These are phyloP conservation scores for Amesomyces nigricolor DNA, from an alignment of 2,329 filamentous ascomycete genomes.

Conservation along the genomic window DNA sequence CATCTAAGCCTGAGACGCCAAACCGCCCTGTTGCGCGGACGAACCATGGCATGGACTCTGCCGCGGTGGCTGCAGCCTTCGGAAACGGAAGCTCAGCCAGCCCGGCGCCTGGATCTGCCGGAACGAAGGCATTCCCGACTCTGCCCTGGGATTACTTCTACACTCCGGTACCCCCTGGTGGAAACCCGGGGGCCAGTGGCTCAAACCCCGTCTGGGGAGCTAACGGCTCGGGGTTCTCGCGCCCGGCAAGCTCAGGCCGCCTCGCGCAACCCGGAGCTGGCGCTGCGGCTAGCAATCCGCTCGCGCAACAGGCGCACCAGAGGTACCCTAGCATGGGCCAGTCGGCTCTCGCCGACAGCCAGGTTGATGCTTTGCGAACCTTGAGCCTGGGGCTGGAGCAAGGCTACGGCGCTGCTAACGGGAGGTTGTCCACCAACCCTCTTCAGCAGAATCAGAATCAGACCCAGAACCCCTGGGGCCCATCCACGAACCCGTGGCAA, in stretches of 20 bases:
- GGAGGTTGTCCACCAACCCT: slow-evolving; percentile 11
- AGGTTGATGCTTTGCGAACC: slow-evolving; percentile 1
- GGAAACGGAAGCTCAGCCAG: slow-evolving; percentile 34
- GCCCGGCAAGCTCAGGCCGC: slow-evolving; percentile 18
- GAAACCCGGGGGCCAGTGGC: neutral
- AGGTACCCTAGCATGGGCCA: slow-evolving; percentile 1
- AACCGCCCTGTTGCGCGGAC: slow-evolving; percentile 18
- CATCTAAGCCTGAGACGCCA: slow-evolving; percentile 17
- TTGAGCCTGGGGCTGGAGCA: slow-evolving; percentile 3
- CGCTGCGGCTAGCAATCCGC: slow-evolving; percentile 4
- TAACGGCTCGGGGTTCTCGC: slow-evolving; percentile 9
- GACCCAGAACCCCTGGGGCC: slow-evolving; percentile 11
- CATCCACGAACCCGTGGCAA: slow-evolving; percentile 15
- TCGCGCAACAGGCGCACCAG: slow-evolving; percentile 1
- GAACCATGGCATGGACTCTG: slow-evolving; percentile 51
- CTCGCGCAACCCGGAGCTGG: slow-evolving; percentile 1
- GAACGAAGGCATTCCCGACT: slow-evolving; percentile 35
- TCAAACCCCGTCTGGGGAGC: neutral
- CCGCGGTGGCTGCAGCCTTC: slow-evolving; percentile 47
- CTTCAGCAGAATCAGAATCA: slow-evolving; percentile 1
- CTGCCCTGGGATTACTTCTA: slow-evolving; percentile 50
- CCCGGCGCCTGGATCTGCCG: slow-evolving; percentile 30
- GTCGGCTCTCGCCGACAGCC: neutral
- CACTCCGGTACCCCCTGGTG: slow-evolving; percentile 18
- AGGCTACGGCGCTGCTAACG: neutral